Percentiles rank a stretch among this genome's conserved stretches.
These are phyloP conservation scores for Fraxinus ornus DNA, from an alignment of 305 asterid genomes.

Conservation along the genomic window DNA sequence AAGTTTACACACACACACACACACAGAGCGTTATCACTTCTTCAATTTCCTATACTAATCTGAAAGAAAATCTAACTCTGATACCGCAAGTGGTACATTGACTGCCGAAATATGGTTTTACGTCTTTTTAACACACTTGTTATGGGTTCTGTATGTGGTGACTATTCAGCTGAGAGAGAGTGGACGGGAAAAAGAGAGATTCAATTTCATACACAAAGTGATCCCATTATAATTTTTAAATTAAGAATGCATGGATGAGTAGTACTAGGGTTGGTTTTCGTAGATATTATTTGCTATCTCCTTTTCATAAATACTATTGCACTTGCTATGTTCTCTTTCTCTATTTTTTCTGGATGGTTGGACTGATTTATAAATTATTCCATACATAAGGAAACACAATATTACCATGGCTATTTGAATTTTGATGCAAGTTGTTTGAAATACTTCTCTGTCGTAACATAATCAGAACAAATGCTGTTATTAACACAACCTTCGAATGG, in stretches of 20 bases:
- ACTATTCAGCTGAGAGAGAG: not conserved
- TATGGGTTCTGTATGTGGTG: not conserved
- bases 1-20: too few species aligned
- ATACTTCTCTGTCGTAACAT: not conserved
- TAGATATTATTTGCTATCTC: not conserved
- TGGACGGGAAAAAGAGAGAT: not conserved
- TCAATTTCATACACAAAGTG: not conserved
- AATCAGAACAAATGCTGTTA: not conserved
- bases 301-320: not conserved
- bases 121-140: not conserved
- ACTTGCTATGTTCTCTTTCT: not conserved
- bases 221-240: not conserved
- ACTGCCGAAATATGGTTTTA: not conserved
- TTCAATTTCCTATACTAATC: not conserved
- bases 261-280: not conserved
- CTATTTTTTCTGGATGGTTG: not conserved
- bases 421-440: not conserved
- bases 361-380: not conserved
- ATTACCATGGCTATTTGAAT: not conserved
- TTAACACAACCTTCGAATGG: constrained; percentile 15
- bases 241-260: not conserved
- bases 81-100: not conserved
- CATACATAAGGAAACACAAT: not conserved
- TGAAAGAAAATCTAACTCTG: not conserved
- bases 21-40: not conserved